phyloP scores from a whole-genome alignment of 495 filamentous ascomycete genomes.

The Rhypophila decipiens region DNA sequence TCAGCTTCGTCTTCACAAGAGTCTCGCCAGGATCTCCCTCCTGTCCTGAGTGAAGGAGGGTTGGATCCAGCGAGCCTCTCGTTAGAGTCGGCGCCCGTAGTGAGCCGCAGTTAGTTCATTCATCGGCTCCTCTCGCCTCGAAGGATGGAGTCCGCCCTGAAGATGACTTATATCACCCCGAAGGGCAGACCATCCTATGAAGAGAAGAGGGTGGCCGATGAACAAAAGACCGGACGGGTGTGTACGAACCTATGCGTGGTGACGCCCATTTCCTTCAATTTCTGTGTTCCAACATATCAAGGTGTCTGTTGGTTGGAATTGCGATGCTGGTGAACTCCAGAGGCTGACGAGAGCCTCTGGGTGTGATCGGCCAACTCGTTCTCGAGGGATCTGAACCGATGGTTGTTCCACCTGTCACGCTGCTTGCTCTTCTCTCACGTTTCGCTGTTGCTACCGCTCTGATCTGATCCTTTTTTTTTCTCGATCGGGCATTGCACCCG shows the following conservation, averaged over 20 bases:
- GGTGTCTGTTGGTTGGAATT: no score
- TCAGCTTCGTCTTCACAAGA: slow-evolving; percentile 61
- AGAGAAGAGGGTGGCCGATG: neutral
- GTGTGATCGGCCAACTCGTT: no score
- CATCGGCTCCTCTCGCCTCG: slow-evolving; percentile 7
- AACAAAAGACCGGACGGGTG: slow-evolving; percentile 19
- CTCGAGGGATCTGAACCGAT: no score
- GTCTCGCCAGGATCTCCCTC: slow-evolving; percentile 22
- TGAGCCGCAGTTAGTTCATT: slow-evolving; percentile 66
- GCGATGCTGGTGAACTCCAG: no score
- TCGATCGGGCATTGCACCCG: neutral
- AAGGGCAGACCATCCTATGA: neutral
- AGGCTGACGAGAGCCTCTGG: no score
- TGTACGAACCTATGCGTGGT: slow-evolving; percentile 21
- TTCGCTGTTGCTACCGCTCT: slow-evolving; percentile 35
- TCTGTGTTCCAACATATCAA: neutral
- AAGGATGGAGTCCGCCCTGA: neutral
- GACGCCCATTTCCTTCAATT: neutral
- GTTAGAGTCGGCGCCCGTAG: slow-evolving; percentile 71
- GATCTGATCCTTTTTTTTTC: slow-evolving; percentile 12
- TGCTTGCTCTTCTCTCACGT: neutral
- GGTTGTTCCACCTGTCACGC: no score
- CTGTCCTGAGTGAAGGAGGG: slow-evolving; percentile 28
- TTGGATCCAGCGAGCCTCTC: slow-evolving; percentile 40
- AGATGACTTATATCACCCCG: neutral